A percentile compares a stretch with the other conserved stretches of the same genome.
Evolutionary conservation across 2,329 filamentous ascomycete genomes (phyloP).

Genomic region (Raffaelea arxii): DNA sequence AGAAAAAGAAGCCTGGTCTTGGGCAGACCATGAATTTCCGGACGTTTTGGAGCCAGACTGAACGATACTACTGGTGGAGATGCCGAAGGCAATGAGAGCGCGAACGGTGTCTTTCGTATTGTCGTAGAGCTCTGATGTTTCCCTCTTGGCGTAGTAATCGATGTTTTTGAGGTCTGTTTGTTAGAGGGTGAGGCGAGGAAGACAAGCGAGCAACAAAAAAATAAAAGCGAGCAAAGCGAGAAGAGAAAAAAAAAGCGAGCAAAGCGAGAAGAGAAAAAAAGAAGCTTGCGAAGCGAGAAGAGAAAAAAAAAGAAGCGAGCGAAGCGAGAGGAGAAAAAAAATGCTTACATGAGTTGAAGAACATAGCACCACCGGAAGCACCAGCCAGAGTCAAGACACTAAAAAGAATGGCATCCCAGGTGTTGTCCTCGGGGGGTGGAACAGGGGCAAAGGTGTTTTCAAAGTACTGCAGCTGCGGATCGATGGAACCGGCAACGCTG

Average conservation of each 20-base stretch:
- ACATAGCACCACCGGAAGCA: background rate
- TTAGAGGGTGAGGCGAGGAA: no score
- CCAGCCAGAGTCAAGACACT: background rate
- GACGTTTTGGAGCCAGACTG: background rate
- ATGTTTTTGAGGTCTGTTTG: no score
- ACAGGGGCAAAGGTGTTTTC: slow-evolving; percentile 7
- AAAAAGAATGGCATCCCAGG: slow-evolving; percentile 1
- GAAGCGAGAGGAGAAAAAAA: no score
- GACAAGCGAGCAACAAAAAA: no score
- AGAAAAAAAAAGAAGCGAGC: no score
- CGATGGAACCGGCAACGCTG: slow-evolving; percentile 1
- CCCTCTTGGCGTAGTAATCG: no score
- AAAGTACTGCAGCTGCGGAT: background rate
- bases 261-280: no score
- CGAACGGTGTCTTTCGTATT: background rate
- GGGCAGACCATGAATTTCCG: slow-evolving; percentile 20
- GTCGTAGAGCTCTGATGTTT: background rate
- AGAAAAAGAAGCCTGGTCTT: slow-evolving; percentile 17
- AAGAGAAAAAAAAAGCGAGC: no score
- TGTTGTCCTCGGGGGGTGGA: background rate
- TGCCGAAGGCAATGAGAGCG: background rate
- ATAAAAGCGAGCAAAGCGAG: no score
- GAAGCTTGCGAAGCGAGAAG: no score
- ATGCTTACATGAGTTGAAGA: slow-evolving; percentile 1
- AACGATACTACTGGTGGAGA: background rate